phyloP scores from a whole-genome alignment of 1,284 basidiomycete genomes.

The Gymnopus androsaceus region DNA sequence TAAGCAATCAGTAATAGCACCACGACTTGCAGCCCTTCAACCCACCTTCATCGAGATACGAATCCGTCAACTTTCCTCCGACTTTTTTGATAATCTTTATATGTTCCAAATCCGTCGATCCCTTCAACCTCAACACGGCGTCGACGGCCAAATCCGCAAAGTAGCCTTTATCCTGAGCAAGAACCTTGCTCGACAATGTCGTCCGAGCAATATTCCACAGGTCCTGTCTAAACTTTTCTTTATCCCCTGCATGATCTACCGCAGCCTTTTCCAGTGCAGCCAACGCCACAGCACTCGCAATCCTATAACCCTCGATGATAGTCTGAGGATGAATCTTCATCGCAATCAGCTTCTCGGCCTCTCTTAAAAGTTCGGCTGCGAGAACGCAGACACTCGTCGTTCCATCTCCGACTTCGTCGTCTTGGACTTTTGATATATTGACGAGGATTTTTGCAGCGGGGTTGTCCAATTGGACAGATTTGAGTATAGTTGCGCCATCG shows the following conservation, averaged over 20 bases:
- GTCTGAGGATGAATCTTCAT: conserved; percentile 97
- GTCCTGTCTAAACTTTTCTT: conserved; percentile 16
- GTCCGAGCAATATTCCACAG: conserved; percentile 65
- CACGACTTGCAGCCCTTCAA: neutral
- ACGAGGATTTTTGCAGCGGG: conserved; percentile 99
- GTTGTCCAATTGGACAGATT: conserved; percentile 97
- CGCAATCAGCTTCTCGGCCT: conserved; percentile 94
- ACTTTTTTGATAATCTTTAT: conserved; percentile 99
- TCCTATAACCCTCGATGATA: conserved; percentile 97
- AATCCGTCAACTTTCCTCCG: conserved; percentile 97
- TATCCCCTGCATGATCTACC: conserved; percentile 74
- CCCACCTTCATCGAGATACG: conserved; percentile 94
- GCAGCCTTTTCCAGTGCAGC: conserved; percentile 83
- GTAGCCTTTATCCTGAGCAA: conserved; percentile 97
- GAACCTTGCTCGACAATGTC: conserved; percentile 94
- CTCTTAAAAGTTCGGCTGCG: conserved; percentile 88
- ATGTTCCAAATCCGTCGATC: conserved; percentile 95
- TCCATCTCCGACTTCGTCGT: conserved; percentile 98
- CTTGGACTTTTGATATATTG: conserved; percentile 99
- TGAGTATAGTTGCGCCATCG: conserved; percentile 98
- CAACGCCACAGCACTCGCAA: conserved; percentile 87
- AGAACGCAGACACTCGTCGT: conserved; percentile 95
- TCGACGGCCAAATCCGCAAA: conserved; percentile 98
- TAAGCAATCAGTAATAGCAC: neutral
- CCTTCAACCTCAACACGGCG: conserved; percentile 94